Evolutionary conservation across 176 grass and related monocot species (phyloP).

Genomic region (Guadua angustifolia): DNA sequence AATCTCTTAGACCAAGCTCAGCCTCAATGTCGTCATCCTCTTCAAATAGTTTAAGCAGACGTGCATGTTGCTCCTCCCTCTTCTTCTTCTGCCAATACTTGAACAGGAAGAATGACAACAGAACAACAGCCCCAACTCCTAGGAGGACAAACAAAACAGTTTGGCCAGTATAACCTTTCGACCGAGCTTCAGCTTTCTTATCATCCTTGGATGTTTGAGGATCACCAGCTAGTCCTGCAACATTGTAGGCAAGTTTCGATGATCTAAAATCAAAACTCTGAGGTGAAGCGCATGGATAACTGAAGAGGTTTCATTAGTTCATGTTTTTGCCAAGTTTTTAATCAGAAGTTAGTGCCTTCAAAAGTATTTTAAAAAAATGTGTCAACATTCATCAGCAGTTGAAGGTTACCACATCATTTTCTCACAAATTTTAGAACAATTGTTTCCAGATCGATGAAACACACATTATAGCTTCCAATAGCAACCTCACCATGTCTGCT

Average conservation of each 20-base stretch:
- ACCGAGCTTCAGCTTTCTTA: constrained; percentile 53
- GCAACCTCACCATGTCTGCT: not conserved
- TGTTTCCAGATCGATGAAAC: not conserved
- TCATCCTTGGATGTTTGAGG: constrained; percentile 54
- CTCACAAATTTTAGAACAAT: not conserved
- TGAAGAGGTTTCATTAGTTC: constrained; percentile 4
- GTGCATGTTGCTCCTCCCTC: constrained; percentile 86
- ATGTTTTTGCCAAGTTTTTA: not conserved
- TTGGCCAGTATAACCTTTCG: constrained; percentile 65
- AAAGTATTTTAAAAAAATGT: constrained; percentile 4
- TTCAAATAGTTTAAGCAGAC: constrained; percentile 86
- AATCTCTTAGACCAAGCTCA: constrained; percentile 82
- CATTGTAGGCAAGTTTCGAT: constrained; percentile 31
- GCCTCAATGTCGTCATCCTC: constrained; percentile 88
- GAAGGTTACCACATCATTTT: not conserved
- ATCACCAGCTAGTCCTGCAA: constrained; percentile 71
- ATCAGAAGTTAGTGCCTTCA: not conserved
- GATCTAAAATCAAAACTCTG: not conserved
- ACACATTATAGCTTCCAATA: not conserved
- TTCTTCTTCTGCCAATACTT: constrained; percentile 98
- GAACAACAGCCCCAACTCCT: constrained; percentile 54
- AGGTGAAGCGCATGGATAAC: not conserved
- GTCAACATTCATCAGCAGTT: not conserved
- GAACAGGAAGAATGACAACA: constrained; percentile 75
- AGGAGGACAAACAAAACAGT: constrained; percentile 65